These are phyloP conservation scores for Solanum sitiens DNA, from an alignment of 257 asterid species.

Conservation along the genomic window DNA sequence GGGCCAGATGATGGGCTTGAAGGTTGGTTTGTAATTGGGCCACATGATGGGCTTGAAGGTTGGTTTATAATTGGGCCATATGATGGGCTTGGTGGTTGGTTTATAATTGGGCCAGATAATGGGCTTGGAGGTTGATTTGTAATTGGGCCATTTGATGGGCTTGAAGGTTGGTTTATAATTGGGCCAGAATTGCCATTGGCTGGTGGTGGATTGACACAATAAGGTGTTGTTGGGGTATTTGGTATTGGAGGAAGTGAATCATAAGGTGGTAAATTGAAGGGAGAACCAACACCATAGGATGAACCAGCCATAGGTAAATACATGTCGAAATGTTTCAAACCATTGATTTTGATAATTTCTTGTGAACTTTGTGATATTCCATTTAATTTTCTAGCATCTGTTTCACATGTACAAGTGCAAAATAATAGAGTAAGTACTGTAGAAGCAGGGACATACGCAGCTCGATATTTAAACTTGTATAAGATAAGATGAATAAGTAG, in stretches of 20 bases:
- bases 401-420: neutral
- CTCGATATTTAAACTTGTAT: no score
- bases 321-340: constrained; percentile 16
- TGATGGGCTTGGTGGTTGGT: constrained; percentile 12
- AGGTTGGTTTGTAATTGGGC: neutral
- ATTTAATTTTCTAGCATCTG: constrained; percentile 36
- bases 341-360: constrained; percentile 2
- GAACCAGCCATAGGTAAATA: constrained; percentile 13
- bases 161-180: neutral
- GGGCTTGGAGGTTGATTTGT: neutral
- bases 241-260: constrained; percentile 76
- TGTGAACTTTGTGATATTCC: constrained; percentile 13
- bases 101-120: neutral
- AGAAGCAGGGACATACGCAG: neutral
- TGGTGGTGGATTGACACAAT: constrained; percentile 43
- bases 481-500: neutral
- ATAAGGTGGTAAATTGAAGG: constrained; percentile 65
- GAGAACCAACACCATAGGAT: constrained; percentile 48
- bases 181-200: neutral
- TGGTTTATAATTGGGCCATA: neutral
- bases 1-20: constrained; percentile 12
- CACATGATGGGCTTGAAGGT: constrained; percentile 5
- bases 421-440: neutral
- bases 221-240: constrained; percentile 38
- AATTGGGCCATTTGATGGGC: constrained; percentile 7